Base-by-base conservation (phyloP, 768 basidiomycete species). In the Pisolithus tinctorius region DNA sequence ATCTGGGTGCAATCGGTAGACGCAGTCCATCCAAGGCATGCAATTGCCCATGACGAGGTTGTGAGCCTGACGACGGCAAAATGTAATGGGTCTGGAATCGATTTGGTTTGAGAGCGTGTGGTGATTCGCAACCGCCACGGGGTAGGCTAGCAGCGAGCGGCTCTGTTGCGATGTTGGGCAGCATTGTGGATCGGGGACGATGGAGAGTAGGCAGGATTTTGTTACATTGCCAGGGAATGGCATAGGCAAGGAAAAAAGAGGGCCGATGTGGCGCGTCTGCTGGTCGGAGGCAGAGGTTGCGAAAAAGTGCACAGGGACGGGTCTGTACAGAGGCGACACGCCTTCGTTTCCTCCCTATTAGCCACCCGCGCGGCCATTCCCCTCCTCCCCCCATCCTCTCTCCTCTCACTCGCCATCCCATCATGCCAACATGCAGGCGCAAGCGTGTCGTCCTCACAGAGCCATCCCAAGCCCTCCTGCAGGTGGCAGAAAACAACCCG, bases 371-470 rank as follows among this genome's bases (percentile, higher is more conserved):
- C n/a, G n/a, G 66, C 66, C 69, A 47, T 76, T 78, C 76, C 76
- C 75, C 72, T 77, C 73, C 73, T 77, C 72, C 74, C 74, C 74
- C 64, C 67, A 59, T 58, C 66, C 71, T 71, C 69, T 68, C 68
- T 67, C 69, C 69, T 69, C 72, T 68, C 69, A 69, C 69, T 62
- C 65, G 63, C 55, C 65, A 69, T 66, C 64, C 67, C 65, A 63
- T 67, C 61, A 91, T 91, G 88, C 88, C 88, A 60, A 88, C 87
- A 63, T 91, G 88, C 73, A 83, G 88, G 61, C 85, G 88, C 75
- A 91, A 91, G 71, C 82, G 88, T 76, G 88, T 91, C 59, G 81
- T 91, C 64, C 87, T 91, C 77, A 88, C 83, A 59, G 83, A 90
- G 70, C 85, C 88, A 57, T 81, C 87, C 48, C 77, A 80, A 43